phyloP scores from a whole-genome alignment of 1,284 basidiomycete species.

The Fomitopsis palustris region DNA sequence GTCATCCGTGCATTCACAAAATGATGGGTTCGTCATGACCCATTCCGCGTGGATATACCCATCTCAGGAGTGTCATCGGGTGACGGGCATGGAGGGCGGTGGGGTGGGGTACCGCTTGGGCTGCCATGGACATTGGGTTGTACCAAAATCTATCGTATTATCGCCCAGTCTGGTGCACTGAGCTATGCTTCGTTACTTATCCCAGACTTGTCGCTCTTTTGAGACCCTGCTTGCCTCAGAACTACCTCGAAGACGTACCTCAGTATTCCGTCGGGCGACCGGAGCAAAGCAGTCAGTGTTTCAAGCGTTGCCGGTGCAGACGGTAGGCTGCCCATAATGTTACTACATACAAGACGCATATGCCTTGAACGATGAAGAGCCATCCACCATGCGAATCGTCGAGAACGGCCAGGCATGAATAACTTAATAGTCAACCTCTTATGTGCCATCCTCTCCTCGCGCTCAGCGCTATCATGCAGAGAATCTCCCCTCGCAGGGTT shows the following conservation, averaged over 20 bases:
- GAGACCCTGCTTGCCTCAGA: no score
- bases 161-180: neutral
- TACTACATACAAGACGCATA: neutral
- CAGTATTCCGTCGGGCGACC: no score
- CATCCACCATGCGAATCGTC: neutral
- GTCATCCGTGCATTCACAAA: conserved; percentile 89
- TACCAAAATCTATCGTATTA: neutral
- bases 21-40: conserved; percentile 27
- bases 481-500: neutral
- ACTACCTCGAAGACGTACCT: no score
- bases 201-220: neutral
- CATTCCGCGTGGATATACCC: conserved; percentile 12
- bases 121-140: neutral
- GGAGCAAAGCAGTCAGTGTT: neutral
- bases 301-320: neutral
- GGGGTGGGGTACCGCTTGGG: neutral
- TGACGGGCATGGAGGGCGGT: neutral
- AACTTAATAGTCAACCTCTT: neutral
- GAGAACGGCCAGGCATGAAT: conserved; percentile 1
- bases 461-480: neutral
- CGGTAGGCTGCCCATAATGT: neutral
- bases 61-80: neutral
- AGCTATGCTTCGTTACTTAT: conserved; percentile 1
- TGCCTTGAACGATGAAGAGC: neutral
- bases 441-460: neutral